Evolutionary conservation across 306 rosid species (phyloP), one percentile per base, ranked within the genome.

Genomic region (Vachellia collinsii): DNA sequence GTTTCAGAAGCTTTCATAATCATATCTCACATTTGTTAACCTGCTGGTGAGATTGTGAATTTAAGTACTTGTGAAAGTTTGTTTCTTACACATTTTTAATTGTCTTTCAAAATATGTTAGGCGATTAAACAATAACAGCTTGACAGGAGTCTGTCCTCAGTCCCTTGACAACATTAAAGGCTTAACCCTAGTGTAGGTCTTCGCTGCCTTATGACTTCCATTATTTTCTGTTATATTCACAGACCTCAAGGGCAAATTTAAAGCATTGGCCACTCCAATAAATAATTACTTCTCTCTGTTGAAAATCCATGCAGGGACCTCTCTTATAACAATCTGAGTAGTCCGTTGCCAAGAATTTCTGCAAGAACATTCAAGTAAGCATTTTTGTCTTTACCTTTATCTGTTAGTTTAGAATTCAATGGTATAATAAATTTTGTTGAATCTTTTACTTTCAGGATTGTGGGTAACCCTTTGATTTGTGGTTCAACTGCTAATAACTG

Each of bases 321-420:
- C 48, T 96, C 99, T 77, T 93, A 86, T 81, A 96, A 96, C 90
- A 96, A 96, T 87, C 79, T 96, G 81, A 93, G 91, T 59, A 97
- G 99, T 77, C 80, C 97, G 72, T 80, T 96, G 87, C 98, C 99
- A 46, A 89, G 92, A 81, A 80, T 93, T 77, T 81, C 94, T 20
- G 94, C 99, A 77, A 90, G 99, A 89, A 96, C 99, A 59, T 93
- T 96, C 85, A 96, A 93, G 99, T 96, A 80, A 89, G 94, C 78
- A 3, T 58, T 69, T 41, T 69, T 29, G 7, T 70, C n/a, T 66
- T 70, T 37, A 37, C 36, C 61, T 48, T 77, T 54, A 19, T 51
- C 9, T 51, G 59, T 51, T n/a, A 17, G 61, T 54, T 54, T n/a
- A 54, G 25, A 5, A 54, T 10, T 54, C 25, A 17, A 22, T 76